Percentiles rank a stretch among this genome's conserved stretches.
phyloP scores from a whole-genome alignment of 192 early-diverging fungal genomes.

The Borealophlyctis nickersoniae region DNA sequence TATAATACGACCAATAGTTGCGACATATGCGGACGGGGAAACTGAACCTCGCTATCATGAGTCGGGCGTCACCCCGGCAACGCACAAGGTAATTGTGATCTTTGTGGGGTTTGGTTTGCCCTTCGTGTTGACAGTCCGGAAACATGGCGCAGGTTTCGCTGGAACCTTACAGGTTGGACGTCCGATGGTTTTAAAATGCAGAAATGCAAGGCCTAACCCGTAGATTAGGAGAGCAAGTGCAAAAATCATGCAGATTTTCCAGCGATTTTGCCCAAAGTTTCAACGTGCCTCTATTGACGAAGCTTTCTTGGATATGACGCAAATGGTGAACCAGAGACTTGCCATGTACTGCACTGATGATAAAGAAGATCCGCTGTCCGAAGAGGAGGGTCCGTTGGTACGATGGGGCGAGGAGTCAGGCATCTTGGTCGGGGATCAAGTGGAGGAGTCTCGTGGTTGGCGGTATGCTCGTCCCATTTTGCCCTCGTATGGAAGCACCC shows the following conservation, averaged over 20 bases:
- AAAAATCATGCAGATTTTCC: slow-evolving; percentile 70
- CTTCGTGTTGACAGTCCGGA: background rate
- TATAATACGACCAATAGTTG: no score
- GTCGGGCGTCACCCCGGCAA: slow-evolving; percentile 52
- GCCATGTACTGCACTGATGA: background rate
- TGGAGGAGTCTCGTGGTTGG: slow-evolving; percentile 11
- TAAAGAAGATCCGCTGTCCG: slow-evolving; percentile 4
- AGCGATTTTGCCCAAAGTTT: slow-evolving; percentile 51
- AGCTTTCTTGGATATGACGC: slow-evolving; percentile 82
- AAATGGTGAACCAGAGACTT: slow-evolving; percentile 52
- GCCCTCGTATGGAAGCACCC: no score
- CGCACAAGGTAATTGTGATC: slow-evolving; percentile 85
- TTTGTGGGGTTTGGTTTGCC: no score
- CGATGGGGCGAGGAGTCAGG: slow-evolving; percentile 25
- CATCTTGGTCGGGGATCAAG: slow-evolving; percentile 37
- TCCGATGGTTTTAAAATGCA: background rate
- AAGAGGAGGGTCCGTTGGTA: slow-evolving; percentile 18
- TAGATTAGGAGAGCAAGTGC: slow-evolving; percentile 53
- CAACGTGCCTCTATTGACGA: slow-evolving; percentile 77
- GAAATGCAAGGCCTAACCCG: no score
- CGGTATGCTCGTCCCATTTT: background rate
- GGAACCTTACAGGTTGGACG: slow-evolving; percentile 22
- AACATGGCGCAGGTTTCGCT: slow-evolving; percentile 12
- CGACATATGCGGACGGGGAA: slow-evolving; percentile 72
- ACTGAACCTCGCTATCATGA: slow-evolving; percentile 64